Evolutionary conservation across 805 yeast genomes (phyloP), one percentile per base, ranked within the genome.

Genomic region (Yarrowia keelungensis): DNA sequence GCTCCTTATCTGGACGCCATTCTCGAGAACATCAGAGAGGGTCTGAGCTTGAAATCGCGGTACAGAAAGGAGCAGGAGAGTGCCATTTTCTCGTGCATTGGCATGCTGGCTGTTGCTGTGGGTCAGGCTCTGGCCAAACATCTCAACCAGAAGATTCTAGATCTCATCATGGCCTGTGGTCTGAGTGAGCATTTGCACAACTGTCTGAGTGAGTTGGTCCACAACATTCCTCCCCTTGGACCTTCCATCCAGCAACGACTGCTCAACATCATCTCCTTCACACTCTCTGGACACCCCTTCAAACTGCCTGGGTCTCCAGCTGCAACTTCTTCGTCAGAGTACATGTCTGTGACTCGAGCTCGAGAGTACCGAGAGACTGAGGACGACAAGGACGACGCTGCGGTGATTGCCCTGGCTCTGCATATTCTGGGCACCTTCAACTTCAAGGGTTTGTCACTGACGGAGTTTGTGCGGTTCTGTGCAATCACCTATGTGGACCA

Each of bases 91-190:
- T 91, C 90, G 73, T 95, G 98, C 76, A 83, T 94, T 53, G 91
- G 96, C 0, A 90, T 91, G 78, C 79, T 95, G 45, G 93, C 97
- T 0, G 84, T 84, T 35, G 94, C 98, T 0, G 91, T 94, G 15
- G 98, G 98, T 0, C 96, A 97, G 12, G 97, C 97, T 0, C 81
- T 94, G 69, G 91, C 97, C 0, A 95, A 94, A 75, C 92, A 91
- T 76, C 80, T 95, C 68, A 93, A 92, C 71, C 85, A 89, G 71
- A 97, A 91, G 74, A 83, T 94, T 26, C 79, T 94, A 65, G 93
- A 89, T 72, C 82, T 90, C 78, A 85, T 94, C 79, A 83, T 94
- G 73, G 85, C 88, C 59, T 92, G 97, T 70, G 90, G 97, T 0
- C 83, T 94, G 67, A 89, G 92, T n/a, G 89, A 87, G 72, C 89